Evolutionary conservation across 345 rosid genomes (phyloP), one percentile per base, ranked within the genome.

Genomic region (Xanthoceras sorbifolium): DNA sequence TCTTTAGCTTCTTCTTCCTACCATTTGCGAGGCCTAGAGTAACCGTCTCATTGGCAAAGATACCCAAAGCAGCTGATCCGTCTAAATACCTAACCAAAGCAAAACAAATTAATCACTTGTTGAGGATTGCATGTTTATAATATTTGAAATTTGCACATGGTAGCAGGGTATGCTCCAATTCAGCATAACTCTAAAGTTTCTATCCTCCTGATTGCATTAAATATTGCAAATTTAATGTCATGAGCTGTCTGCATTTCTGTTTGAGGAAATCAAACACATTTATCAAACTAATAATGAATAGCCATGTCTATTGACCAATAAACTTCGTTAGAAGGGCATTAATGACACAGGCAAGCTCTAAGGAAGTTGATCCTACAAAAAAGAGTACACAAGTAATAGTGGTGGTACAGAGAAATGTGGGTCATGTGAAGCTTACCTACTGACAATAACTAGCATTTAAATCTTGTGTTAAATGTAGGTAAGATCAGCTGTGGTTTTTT

Each of bases 11-110:
- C 29, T 40, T 77, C 59, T 63, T 78, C 31, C 77, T 70, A 36
- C 86, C 86, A 32, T 82, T 81, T 1, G 75, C 48, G 1, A 81
- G 85, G 52, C 75, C 81, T 0, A 82, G 70, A 0, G 84, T 83
- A n/a, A 89, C 64, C 0, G 89, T 88, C 80, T 91, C 95, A 28
- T 82, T 77, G n/a, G 86, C 90, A 20, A 91, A 88, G 34, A 89
- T 46, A 6, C 95, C 93, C 68, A 32, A 42, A 50, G 93, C 79
- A 14, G 57, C 48, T 44, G 90, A 80, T 14, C 90, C 90, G 34
- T 84, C 91, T 2, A 59, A 2, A 25, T 87, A 91, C 77, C 91
- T 89, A 46, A 20, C 10, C 69, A 28, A n/a, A 63, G 62, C 9
- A 77, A 65, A 64, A n/a, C 36, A 38, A 23, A 61, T 18, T 8